Conservation (phyloP, 2,329 filamentous ascomycete species). For the Thermomyces lanuginosus region DNA sequence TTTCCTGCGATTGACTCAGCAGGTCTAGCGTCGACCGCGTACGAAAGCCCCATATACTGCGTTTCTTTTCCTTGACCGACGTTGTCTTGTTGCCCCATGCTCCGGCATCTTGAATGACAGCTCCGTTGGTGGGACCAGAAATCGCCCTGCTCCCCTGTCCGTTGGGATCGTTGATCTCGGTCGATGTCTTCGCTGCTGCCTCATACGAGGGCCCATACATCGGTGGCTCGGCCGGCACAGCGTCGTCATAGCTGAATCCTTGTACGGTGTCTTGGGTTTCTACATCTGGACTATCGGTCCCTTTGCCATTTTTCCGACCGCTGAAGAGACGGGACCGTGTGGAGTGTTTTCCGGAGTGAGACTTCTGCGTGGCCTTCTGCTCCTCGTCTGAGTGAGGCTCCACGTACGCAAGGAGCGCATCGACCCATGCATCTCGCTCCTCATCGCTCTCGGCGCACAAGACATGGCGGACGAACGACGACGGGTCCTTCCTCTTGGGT, state of each 20-base stretch:
- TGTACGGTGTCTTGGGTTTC: slow-evolving; percentile 24
- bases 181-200: slow-evolving; percentile 13
- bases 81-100: slow-evolving; percentile 67
- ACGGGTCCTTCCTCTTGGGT: slow-evolving; percentile 89
- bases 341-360: slow-evolving; percentile 9
- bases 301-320: slow-evolving; percentile 16
- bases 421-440: slow-evolving; percentile 89
- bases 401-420: slow-evolving; percentile 75
- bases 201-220: slow-evolving; percentile 30
- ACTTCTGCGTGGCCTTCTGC: slow-evolving; percentile 5
- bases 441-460: slow-evolving; percentile 87
- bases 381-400: slow-evolving; percentile 35
- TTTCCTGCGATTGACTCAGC: slow-evolving; percentile 32
- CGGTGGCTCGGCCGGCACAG: slow-evolving; percentile 41
- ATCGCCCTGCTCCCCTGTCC: slow-evolving; percentile 38
- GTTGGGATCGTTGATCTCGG: slow-evolving; percentile 13
- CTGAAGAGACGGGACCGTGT: slow-evolving; percentile 14
- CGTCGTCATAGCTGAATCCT: slow-evolving; percentile 40
- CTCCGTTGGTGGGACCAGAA: slow-evolving; percentile 69
- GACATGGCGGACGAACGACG: slow-evolving; percentile 76
- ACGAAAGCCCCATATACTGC: slow-evolving; percentile 48
- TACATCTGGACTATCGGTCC: slow-evolving; percentile 24
- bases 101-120: slow-evolving; percentile 66
- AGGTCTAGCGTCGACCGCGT: slow-evolving; percentile 56
- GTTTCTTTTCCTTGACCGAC: slow-evolving; percentile 65